Percentiles rank a stretch among this genome's conserved stretches.
These are phyloP conservation scores for Voacanga thouarsii DNA, from an alignment of 257 asterid species.

Conservation along the genomic window DNA sequence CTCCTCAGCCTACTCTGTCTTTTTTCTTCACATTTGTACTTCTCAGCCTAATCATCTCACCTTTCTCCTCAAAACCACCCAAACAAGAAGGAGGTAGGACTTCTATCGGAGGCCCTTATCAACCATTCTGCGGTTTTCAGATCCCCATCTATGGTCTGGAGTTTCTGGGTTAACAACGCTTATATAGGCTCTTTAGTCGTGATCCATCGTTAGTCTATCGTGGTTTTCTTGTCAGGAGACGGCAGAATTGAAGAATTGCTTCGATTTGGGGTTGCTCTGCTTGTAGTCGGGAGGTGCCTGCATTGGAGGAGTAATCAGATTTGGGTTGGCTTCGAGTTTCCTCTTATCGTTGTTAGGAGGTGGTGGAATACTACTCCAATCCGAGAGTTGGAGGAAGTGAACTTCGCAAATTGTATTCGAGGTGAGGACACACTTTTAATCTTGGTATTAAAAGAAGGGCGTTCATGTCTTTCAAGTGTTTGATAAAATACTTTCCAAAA, in stretches of 20 bases:
- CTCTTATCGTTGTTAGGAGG: neutral
- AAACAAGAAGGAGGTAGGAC: neutral
- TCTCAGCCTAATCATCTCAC: neutral
- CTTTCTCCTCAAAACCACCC: neutral
- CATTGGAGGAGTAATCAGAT: neutral
- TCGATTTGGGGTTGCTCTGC: neutral
- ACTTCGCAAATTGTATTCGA: neutral
- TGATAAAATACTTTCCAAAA: neutral
- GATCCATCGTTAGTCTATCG: neutral
- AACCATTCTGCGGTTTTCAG: neutral
- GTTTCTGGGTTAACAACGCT: neutral
- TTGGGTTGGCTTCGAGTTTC: neutral
- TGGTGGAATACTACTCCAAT: neutral
- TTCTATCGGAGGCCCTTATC: neutral
- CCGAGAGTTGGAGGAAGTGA: neutral
- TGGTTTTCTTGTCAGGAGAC: neutral
- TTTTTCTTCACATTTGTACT: neutral
- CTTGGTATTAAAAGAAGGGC: neutral
- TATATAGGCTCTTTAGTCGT: neutral
- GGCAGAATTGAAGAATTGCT: neutral
- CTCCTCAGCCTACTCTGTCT: neutral
- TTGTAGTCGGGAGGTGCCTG: neutral
- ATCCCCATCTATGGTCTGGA: neutral
- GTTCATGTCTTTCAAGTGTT: slow-evolving; percentile 3
- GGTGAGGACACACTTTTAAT: neutral